A percentile compares a stretch with the other conserved stretches of the same genome.
Conservation (phyloP, 129 eudicot genomes). For the Lactuca saligna region DNA sequence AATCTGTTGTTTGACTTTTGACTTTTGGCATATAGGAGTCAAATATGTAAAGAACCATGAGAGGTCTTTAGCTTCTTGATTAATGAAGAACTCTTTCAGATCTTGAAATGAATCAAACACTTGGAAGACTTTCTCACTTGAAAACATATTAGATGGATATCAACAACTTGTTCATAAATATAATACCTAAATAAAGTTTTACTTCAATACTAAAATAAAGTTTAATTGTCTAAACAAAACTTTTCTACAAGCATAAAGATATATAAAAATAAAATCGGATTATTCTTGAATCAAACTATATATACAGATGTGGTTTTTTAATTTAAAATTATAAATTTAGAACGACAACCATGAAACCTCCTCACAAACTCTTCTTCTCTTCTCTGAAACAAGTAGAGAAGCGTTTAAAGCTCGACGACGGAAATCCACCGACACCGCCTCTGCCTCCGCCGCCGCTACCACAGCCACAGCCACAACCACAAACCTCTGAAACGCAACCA, state of each 20-base stretch:
- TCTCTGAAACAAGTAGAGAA: conserved; percentile 72
- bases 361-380: conserved; percentile 55
- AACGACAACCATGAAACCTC: conserved; percentile 20
- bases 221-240: no score
- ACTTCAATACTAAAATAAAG: no score
- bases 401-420: conserved; percentile 55
- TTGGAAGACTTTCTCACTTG: no score
- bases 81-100: no score
- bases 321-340: no score
- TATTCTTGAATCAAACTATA: neutral
- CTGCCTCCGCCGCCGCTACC: conserved; percentile 22
- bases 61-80: no score
- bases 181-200: no score
- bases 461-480: neutral
- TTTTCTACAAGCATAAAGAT: neutral
- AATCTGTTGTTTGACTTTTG: neutral
- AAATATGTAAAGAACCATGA: no score
- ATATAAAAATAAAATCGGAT: no score
- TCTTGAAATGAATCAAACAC: no score
- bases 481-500: conserved; percentile 17
- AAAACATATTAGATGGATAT: no score
- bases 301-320: neutral
- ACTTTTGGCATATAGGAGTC: neutral
- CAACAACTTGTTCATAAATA: no score
- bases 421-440: conserved; percentile 14